A percentile compares a stretch with the other conserved stretches of the same genome.
phyloP scores from a whole-genome alignment of 306 rosid genomes.

The Gynostemma pentaphyllum region DNA sequence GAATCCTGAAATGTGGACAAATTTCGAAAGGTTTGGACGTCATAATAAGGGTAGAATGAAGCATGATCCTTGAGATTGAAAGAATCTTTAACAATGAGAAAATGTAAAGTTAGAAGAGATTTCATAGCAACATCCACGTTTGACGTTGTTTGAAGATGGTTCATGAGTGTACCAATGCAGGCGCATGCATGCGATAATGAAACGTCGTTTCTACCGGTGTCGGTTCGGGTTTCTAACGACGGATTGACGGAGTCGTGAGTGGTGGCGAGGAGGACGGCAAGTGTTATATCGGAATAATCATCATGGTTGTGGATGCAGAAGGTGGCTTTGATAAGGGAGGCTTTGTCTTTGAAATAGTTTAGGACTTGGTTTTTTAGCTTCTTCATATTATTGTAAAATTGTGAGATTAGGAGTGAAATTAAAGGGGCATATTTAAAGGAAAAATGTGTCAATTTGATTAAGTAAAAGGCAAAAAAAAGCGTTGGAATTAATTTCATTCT shows the following conservation, averaged over 20 bases:
- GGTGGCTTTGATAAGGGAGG: conserved; percentile 45
- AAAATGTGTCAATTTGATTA: no score
- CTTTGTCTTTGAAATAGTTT: conserved; percentile 50
- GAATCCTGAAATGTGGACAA: conserved; percentile 52
- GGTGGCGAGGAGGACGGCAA: conserved; percentile 67
- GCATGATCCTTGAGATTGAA: conserved; percentile 39
- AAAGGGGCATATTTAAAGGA: no score
- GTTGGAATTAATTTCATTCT: no score
- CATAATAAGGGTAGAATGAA: conserved; percentile 38
- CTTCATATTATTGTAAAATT: neutral
- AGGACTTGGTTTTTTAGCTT: conserved; percentile 26
- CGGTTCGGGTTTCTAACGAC: conserved; percentile 33
- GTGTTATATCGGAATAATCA: conserved; percentile 29
- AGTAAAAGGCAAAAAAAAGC: no score
- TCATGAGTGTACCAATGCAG: conserved; percentile 51
- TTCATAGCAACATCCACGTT: conserved; percentile 62
- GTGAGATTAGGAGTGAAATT: neutral
- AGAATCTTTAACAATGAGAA: conserved; percentile 30
- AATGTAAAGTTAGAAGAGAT: conserved; percentile 62
- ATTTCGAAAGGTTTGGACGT: conserved; percentile 62
- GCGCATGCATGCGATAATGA: conserved; percentile 26
- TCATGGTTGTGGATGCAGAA: conserved; percentile 35
- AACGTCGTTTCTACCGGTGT: conserved; percentile 29
- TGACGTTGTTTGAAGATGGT: conserved; percentile 52
- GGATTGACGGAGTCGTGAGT: conserved; percentile 36